Evolutionary conservation across 192 early-diverging fungal genomes (phyloP).

Genomic region (Gigaspora rosea): DNA sequence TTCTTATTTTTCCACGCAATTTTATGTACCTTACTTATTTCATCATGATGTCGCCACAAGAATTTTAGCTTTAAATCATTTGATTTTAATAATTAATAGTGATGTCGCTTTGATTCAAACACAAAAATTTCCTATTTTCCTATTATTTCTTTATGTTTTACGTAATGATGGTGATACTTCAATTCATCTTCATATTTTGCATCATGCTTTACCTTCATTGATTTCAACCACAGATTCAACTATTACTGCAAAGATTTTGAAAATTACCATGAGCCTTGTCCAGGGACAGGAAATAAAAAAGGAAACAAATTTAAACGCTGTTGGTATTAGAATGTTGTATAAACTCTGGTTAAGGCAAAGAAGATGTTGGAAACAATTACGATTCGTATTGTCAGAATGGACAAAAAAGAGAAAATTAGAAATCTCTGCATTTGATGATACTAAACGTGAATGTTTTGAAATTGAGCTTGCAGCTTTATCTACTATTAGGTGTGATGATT

Average conservation of each 20-base stretch:
- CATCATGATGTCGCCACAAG: slow-evolving; percentile 36
- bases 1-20: slow-evolving; percentile 33
- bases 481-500: slow-evolving; percentile 44
- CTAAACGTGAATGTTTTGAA: slow-evolving; percentile 40
- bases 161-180: slow-evolving; percentile 37
- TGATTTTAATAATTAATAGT: slow-evolving; percentile 5
- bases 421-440: slow-evolving; percentile 26
- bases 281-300: slow-evolving; percentile 32
- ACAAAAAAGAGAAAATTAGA: slow-evolving; percentile 42
- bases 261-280: slow-evolving; percentile 46
- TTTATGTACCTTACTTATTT: slow-evolving; percentile 42
- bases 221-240: slow-evolving; percentile 48
- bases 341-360: slow-evolving; percentile 50
- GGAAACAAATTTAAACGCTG: slow-evolving; percentile 41
- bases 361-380: slow-evolving; percentile 55
- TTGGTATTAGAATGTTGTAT: slow-evolving; percentile 51
- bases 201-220: slow-evolving; percentile 47
- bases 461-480: slow-evolving; percentile 55
- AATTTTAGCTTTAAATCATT: slow-evolving; percentile 30
- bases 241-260: slow-evolving; percentile 51
- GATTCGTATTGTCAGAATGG: slow-evolving; percentile 54
- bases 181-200: slow-evolving; percentile 46
- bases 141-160: slow-evolving; percentile 51
- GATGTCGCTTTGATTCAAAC: slow-evolving; percentile 31
- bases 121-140: slow-evolving; percentile 45